phyloP scores from a whole-genome alignment of 2,329 filamentous ascomycete genomes.

The Lasiodiplodia hormozganensis region DNA sequence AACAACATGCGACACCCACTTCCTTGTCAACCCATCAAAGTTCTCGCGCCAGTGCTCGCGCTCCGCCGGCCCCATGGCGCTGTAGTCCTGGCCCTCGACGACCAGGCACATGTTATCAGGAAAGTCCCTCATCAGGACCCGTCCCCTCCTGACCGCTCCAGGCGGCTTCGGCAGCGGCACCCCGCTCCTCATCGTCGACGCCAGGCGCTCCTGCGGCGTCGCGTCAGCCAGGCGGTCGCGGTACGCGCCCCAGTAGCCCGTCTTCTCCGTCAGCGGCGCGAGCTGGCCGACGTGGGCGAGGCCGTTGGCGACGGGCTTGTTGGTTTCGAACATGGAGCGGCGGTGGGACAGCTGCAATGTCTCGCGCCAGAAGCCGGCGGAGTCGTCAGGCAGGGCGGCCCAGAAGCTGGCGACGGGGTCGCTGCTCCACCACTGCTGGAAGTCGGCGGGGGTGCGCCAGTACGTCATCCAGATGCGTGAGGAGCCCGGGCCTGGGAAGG shows the following conservation, averaged over 20 bases:
- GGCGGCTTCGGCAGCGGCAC: not conserved
- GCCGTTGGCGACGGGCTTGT: not conserved
- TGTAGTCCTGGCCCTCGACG: conserved; percentile 12
- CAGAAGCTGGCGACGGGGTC: not conserved
- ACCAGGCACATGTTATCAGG: not conserved
- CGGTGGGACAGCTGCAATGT: not conserved
- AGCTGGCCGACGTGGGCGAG: not conserved
- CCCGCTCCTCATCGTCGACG: not conserved
- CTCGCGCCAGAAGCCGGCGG: conserved; percentile 6
- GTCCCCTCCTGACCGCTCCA: not conserved
- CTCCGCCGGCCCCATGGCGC: not conserved
- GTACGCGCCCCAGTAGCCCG: conserved; percentile 15
- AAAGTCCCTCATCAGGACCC: not conserved
- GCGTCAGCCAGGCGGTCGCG: conserved; percentile 6
- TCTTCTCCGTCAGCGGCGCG: not conserved
- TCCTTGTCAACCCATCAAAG: not conserved
- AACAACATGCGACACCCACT: not conserved
- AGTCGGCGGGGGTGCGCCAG: not conserved
- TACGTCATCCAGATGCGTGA: conserved; percentile 7
- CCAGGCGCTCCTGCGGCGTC: not conserved
- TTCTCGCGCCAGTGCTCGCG: conserved; percentile 1
- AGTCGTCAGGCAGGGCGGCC: not conserved
- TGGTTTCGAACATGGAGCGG: not conserved
- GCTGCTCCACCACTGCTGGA: not conserved
- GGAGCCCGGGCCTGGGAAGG: not conserved